Conservation (phyloP, 1,284 basidiomycete species). For the Exsudoporus floridanus region DNA sequence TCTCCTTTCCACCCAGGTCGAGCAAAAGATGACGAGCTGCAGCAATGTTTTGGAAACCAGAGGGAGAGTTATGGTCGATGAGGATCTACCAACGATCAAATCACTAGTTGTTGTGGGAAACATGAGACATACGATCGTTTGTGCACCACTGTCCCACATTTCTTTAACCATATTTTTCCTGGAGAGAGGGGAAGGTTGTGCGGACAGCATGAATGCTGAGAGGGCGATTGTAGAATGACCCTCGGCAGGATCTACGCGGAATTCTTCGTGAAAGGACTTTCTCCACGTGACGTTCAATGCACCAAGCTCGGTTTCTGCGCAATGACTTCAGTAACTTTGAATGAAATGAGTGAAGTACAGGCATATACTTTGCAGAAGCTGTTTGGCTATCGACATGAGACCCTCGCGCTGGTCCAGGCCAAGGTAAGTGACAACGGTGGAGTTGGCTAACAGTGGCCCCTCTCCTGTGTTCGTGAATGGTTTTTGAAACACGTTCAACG, state of each 20-base stretch:
- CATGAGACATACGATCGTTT: constrained; percentile 59
- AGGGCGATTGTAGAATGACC: constrained; percentile 68
- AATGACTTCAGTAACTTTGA: constrained; percentile 10
- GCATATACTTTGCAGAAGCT: constrained; percentile 53
- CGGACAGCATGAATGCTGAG: constrained; percentile 83
- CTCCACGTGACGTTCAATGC: constrained; percentile 52
- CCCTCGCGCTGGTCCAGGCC: constrained; percentile 74
- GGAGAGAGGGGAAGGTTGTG: constrained; percentile 60
- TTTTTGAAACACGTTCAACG: constrained; percentile 61
- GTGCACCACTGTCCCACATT: constrained; percentile 89
- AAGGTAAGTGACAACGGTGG: constrained; percentile 57
- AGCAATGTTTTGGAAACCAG: constrained; percentile 82
- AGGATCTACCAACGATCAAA: constrained; percentile 56
- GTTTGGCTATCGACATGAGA: constrained; percentile 62
- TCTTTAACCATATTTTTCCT: constrained; percentile 73
- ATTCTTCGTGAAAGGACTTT: constrained; percentile 52
- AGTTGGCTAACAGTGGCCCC: constrained; percentile 44
- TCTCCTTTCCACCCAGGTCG: constrained; percentile 59
- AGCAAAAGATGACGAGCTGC: constrained; percentile 82
- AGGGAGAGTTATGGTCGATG: constrained; percentile 79
- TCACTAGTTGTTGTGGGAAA: constrained; percentile 14
- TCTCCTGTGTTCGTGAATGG: constrained; percentile 22
- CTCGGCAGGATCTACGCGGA: constrained; percentile 38
- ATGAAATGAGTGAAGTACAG: constrained; percentile 1
- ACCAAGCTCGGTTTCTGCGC: constrained; percentile 49